Conservation (phyloP, 345 rosid species). For the Gossypium herbaceum region DNA sequence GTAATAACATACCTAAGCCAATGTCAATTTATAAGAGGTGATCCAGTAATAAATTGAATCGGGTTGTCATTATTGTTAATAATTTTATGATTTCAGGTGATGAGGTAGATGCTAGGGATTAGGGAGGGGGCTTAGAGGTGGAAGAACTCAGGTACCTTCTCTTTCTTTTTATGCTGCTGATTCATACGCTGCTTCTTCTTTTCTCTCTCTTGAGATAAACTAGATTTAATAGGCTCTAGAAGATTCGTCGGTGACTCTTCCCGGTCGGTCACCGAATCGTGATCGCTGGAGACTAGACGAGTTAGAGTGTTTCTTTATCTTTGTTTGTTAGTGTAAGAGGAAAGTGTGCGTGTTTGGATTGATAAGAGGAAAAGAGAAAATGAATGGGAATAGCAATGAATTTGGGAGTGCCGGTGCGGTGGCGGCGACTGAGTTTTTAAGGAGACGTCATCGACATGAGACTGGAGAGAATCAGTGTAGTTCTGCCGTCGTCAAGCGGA, state of each 20-base stretch:
- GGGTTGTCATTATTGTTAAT: not conserved
- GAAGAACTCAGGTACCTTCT: not conserved
- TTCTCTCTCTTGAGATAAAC: not conserved
- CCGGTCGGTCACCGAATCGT: conserved; percentile 15
- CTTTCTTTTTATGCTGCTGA: conserved; percentile 7
- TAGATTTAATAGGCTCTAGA: not conserved
- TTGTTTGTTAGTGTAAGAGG: conserved; percentile 7
- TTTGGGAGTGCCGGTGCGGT: conserved; percentile 16
- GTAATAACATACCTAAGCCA: not conserved
- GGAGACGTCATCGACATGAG: conserved; percentile 63
- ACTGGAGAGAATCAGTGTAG: conserved; percentile 66
- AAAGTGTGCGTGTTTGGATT: conserved; percentile 16
- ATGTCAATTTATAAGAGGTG: not conserved
- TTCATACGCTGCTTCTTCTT: not conserved
- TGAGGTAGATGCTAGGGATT: conserved; percentile 2
- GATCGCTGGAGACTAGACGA: conserved; percentile 18
- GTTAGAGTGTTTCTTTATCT: not conserved
- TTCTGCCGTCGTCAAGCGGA: conserved; percentile 69
- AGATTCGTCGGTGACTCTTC: conserved; percentile 1
- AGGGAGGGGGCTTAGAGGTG: not conserved
- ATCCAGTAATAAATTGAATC: not conserved
- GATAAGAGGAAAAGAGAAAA: conserved; percentile 25
- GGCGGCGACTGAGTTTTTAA: conserved; percentile 48
- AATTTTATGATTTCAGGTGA: conserved; percentile 3
- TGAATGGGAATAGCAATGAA: conserved; percentile 38